These are phyloP conservation scores for Penicillium palitans DNA, from an alignment of 2,329 filamentous ascomycete species.

Conservation along the genomic window DNA sequence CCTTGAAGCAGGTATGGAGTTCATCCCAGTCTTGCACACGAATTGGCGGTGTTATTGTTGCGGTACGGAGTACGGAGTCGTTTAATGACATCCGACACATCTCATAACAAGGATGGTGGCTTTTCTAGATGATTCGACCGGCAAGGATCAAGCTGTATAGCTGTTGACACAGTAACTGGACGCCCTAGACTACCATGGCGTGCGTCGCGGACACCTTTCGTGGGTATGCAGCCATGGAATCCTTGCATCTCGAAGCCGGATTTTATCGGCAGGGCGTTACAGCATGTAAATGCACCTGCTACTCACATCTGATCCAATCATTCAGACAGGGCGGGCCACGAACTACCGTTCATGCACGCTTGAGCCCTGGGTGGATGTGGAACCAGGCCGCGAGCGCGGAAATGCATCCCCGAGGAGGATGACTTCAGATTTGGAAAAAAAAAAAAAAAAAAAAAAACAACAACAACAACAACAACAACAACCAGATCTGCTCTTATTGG, in stretches of 20 bases:
- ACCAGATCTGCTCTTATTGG: background rate
- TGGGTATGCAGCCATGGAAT: background rate
- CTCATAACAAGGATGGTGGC: background rate
- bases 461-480: too few species aligned
- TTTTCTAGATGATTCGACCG: background rate
- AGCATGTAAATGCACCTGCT: constrained; percentile 5
- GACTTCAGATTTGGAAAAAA: background rate
- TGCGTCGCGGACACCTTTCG: background rate
- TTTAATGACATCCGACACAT: background rate
- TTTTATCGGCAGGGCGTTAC: background rate
- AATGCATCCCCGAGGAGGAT: constrained; percentile 1
- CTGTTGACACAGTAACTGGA: constrained; percentile 5
- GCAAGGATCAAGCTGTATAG: constrained; percentile 4
- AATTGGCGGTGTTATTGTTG: background rate
- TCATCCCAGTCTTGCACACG: background rate
- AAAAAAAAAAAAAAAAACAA: too few species aligned
- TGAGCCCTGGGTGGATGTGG: constrained; percentile 4
- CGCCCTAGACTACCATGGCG: background rate
- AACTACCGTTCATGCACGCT: constrained; percentile 26
- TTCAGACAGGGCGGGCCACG: constrained; percentile 3
- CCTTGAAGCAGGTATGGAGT: background rate
- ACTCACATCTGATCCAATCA: constrained; percentile 2
- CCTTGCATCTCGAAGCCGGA: constrained; percentile 5
- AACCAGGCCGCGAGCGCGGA: background rate
- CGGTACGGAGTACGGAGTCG: background rate